These are phyloP conservation scores for Anisodus tanguticus DNA, from an alignment of 257 asterid species.

Conservation along the genomic window DNA sequence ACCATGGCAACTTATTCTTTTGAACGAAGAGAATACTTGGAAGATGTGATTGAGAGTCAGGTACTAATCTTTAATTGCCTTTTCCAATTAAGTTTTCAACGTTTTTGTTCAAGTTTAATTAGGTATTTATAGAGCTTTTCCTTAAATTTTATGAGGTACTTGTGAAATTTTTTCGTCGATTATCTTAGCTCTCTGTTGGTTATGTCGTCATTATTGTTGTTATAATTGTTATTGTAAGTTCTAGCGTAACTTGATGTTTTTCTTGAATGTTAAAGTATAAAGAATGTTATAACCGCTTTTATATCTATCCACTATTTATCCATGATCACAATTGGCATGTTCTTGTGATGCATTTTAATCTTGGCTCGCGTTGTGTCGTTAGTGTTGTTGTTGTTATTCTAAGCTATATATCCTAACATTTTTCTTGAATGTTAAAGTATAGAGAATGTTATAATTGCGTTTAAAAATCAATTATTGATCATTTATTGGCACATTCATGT, in stretches of 20 bases:
- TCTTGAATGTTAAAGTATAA: not conserved
- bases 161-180: not conserved
- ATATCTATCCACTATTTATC: not conserved
- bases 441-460: not conserved
- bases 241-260: not conserved
- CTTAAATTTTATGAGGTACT: not conserved
- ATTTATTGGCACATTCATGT: not conserved
- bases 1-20: not conserved
- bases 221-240: not conserved
- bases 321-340: not conserved
- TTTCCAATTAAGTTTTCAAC: not conserved
- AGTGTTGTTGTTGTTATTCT: not conserved
- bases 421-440: not conserved
- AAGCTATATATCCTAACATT: not conserved
- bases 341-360: not conserved
- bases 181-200: no score
- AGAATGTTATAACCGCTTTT: not conserved
- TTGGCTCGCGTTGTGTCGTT: no score
- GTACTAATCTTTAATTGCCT: not conserved
- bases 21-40: not conserved
- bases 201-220: not conserved
- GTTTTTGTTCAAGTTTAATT: not conserved
- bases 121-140: not conserved
- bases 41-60: constrained; percentile 25
- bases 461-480: not conserved